Percentiles rank a stretch among this genome's conserved stretches.
Evolutionary conservation across 129 eudicot genomes (phyloP).

Genomic region (Ambrosia artemisiifolia): DNA sequence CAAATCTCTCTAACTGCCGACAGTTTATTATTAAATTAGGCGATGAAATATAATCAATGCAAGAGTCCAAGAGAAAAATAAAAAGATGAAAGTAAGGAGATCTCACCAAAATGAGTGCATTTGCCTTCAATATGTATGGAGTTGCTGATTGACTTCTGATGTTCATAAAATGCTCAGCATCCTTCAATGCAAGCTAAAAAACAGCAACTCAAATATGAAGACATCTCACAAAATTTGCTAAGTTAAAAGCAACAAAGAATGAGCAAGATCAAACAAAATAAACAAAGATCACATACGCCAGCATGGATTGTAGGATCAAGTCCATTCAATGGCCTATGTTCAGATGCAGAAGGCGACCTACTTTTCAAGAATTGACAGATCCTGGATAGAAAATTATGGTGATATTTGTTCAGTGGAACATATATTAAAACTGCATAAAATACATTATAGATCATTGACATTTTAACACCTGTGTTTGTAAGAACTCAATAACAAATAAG

Average conservation of each 20-base stretch:
- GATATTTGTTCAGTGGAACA: background rate
- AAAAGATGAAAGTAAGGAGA: background rate
- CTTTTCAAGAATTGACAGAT: conserved; percentile 62
- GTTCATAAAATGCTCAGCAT: conserved; percentile 81
- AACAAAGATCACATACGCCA: conserved; percentile 60
- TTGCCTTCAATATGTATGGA: conserved; percentile 69
- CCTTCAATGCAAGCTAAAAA: conserved; percentile 92
- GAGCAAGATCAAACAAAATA: conserved; percentile 36
- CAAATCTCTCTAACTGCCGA: conserved; percentile 91
- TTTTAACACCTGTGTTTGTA: background rate
- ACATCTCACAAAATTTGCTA: background rate
- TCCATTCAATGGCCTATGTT: conserved; percentile 81
- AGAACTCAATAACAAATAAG: background rate
- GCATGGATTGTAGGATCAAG: conserved; percentile 97
- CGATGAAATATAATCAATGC: background rate
- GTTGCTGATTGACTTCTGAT: conserved; percentile 39
- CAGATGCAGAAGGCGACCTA: conserved; percentile 79
- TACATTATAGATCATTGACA: background rate
- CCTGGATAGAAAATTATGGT: conserved; percentile 38
- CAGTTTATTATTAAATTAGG: conserved; percentile 17
- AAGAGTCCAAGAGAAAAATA: background rate
- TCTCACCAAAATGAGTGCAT: conserved; percentile 82
- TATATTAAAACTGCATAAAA: background rate
- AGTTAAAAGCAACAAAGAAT: conserved; percentile 24
- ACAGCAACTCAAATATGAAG: conserved; percentile 5